Evolutionary conservation across 2,329 filamentous ascomycete genomes (phyloP).

Genomic region (Diaporthe citri): DNA sequence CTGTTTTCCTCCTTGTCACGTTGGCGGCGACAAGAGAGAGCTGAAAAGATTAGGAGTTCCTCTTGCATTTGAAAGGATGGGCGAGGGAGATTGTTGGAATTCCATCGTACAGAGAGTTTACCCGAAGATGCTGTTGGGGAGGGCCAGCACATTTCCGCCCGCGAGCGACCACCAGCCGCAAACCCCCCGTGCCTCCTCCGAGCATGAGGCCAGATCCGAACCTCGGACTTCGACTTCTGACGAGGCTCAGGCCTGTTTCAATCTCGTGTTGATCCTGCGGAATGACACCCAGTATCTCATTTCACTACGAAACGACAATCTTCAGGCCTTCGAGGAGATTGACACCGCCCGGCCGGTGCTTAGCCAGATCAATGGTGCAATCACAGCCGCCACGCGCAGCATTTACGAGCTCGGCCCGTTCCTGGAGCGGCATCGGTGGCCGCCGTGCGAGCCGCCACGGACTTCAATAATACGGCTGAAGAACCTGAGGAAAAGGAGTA

Average conservation of each 20-base stretch:
- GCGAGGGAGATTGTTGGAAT: slow-evolving; percentile 27
- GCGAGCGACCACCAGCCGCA: slow-evolving; percentile 17
- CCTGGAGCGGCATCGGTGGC: slow-evolving; percentile 37
- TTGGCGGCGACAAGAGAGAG: slow-evolving; percentile 9
- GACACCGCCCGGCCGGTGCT: slow-evolving; percentile 24
- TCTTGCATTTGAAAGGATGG: slow-evolving; percentile 18
- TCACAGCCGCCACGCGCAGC: slow-evolving; percentile 37
- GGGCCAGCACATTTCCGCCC: slow-evolving; percentile 29
- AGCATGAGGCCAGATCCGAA: slow-evolving; percentile 32
- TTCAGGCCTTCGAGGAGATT: slow-evolving; percentile 25
- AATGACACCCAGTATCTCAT: slow-evolving; percentile 39
- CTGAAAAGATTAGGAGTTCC: not conserved
- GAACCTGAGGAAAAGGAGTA: slow-evolving; percentile 26
- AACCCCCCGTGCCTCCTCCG: slow-evolving; percentile 26
- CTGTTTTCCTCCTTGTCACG: slow-evolving; percentile 20
- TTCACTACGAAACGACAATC: slow-evolving; percentile 37
- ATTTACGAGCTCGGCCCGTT: slow-evolving; percentile 39
- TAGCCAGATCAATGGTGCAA: slow-evolving; percentile 36
- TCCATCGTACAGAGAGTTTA: slow-evolving; percentile 9
- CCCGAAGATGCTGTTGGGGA: slow-evolving; percentile 31
- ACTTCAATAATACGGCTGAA: slow-evolving; percentile 26
- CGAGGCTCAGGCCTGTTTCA: slow-evolving; percentile 39
- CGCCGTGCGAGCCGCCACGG: not conserved
- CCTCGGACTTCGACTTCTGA: slow-evolving; percentile 31
- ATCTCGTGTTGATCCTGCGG: slow-evolving; percentile 38